Evolutionary conservation across 2,329 filamentous ascomycete species (phyloP).

Genomic region (Sporothrix dimorphospora): DNA sequence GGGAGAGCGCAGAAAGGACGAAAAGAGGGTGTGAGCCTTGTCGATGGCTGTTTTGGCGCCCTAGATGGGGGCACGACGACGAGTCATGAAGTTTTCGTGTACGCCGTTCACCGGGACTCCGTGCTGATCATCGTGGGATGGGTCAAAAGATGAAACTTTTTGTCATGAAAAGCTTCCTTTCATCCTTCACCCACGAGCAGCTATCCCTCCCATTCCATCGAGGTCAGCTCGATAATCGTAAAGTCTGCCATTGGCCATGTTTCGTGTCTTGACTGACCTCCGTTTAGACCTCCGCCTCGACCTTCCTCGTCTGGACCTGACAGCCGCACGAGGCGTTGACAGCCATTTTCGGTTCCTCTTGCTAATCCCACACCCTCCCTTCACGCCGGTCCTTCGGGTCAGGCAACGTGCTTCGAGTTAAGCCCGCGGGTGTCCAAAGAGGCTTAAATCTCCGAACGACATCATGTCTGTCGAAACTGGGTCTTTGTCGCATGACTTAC

Average conservation of each 20-base stretch:
- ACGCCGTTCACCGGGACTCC: not conserved
- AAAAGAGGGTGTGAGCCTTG: not conserved
- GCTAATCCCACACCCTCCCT: slow-evolving; percentile 15
- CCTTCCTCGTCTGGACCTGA: not conserved
- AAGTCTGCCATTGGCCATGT: not conserved
- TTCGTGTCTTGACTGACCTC: not conserved
- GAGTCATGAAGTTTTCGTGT: not conserved
- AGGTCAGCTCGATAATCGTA: not conserved
- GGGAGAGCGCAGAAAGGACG: not conserved
- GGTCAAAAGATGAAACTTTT: not conserved
- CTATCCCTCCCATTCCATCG: not conserved
- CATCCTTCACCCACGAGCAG: not conserved
- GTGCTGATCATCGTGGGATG: not conserved
- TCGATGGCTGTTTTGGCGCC: not conserved
- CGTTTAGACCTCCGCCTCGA: not conserved
- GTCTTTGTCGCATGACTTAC: slow-evolving; percentile 7
- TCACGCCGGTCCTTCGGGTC: not conserved
- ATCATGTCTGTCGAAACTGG: not conserved
- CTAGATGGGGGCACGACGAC: not conserved
- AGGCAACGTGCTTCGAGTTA: not conserved
- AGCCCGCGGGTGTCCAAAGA: not conserved
- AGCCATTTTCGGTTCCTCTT: no score
- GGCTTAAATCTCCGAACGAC: slow-evolving; percentile 12
- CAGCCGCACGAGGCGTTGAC: not conserved
- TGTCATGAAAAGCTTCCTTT: slow-evolving; percentile 8